Evolutionary conservation across 2,329 filamentous ascomycete species (phyloP).

Genomic region (Cordyceps militaris): DNA sequence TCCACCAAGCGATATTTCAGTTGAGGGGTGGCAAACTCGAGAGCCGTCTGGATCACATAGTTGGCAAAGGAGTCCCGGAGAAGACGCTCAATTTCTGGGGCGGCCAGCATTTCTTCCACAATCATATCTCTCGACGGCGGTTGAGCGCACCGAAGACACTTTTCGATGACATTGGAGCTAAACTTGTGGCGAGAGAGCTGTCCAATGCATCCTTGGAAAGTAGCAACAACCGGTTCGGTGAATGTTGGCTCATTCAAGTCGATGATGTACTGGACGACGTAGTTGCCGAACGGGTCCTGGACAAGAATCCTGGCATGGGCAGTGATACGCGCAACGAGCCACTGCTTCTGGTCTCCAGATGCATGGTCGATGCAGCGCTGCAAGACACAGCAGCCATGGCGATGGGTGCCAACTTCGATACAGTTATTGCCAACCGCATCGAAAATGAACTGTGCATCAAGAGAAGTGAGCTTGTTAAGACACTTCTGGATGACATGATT

Average conservation of each 20-base stretch:
- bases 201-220: conserved; percentile 68
- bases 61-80: conserved; percentile 92
- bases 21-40: conserved; percentile 71
- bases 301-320: conserved; percentile 81
- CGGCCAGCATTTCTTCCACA: conserved; percentile 70
- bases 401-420: conserved; percentile 88
- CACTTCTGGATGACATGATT: conserved; percentile 99
- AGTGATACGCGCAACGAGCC: conserved; percentile 82
- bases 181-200: conserved; percentile 91
- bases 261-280: conserved; percentile 97
- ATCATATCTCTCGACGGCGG: conserved; percentile 69
- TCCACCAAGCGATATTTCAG: conserved; percentile 74
- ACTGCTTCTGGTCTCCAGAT: conserved; percentile 78
- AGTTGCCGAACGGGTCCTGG: conserved; percentile 96
- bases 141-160: conserved; percentile 80
- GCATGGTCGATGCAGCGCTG: conserved; percentile 98
- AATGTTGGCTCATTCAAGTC: conserved; percentile 83
- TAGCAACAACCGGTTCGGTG: conserved; percentile 78
- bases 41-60: conserved; percentile 94
- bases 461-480: conserved; percentile 80
- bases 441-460: conserved; percentile 93
- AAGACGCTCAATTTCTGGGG: conserved; percentile 76
- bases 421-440: conserved; percentile 84
- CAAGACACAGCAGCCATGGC: conserved; percentile 94
- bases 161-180: conserved; percentile 98